Evolutionary conservation across 306 rosid genomes (phyloP).

Genomic region (Vicia villosa): DNA sequence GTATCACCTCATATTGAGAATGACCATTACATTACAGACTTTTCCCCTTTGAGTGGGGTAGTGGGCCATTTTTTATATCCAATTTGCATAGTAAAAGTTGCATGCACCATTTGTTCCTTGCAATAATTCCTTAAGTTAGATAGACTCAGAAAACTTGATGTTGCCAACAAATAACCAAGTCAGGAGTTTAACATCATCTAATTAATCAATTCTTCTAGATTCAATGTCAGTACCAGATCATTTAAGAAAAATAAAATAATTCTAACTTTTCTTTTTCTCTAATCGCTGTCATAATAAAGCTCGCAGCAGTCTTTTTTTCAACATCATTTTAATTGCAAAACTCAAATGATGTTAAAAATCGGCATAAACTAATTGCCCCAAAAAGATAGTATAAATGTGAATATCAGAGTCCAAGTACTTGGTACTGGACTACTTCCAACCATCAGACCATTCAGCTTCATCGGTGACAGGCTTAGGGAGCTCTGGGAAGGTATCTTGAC

Average conservation of each 20-base stretch:
- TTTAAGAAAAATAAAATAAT: not conserved
- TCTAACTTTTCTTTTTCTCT: not conserved
- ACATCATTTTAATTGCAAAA: not conserved
- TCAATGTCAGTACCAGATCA: not conserved
- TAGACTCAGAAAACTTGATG: not conserved
- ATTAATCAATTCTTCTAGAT: not conserved
- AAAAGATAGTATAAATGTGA: not conserved
- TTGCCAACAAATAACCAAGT: not conserved
- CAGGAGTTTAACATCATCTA: not conserved
- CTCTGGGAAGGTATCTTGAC: constrained; percentile 40
- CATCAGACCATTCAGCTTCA: constrained; percentile 90
- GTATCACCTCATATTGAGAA: not conserved
- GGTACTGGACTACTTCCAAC: constrained; percentile 54
- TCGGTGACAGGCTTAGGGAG: constrained; percentile 47
- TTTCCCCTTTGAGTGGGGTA: not conserved
- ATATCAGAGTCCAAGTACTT: not conserved
- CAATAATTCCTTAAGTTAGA: not conserved
- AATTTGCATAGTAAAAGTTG: not conserved
- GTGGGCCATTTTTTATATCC: not conserved
- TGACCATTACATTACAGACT: not conserved
- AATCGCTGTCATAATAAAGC: not conserved
- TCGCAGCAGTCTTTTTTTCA: not conserved
- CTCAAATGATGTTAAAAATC: constrained; percentile 3
- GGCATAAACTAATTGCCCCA: not conserved
- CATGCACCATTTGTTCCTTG: not conserved